phyloP scores from a whole-genome alignment of 208 protist genomes.

The Trypanosoma boissoni region DNA sequence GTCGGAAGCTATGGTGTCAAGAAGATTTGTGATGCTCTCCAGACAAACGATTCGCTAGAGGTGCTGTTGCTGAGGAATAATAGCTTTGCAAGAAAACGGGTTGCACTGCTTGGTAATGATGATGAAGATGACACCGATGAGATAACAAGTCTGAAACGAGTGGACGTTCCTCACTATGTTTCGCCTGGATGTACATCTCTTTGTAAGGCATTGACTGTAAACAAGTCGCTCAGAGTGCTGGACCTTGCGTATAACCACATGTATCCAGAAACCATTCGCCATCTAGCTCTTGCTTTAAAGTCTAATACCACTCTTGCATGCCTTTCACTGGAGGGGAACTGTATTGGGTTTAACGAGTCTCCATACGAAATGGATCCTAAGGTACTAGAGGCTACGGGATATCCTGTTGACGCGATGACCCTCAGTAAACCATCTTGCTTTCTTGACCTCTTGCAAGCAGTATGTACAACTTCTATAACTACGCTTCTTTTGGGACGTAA shows the following conservation, averaged over 20 bases:
- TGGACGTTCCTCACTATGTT: conserved; percentile 35
- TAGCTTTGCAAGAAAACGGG: conserved; percentile 38
- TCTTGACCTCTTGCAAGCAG: conserved; percentile 33
- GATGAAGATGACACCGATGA: conserved; percentile 26
- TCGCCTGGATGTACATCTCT: conserved; percentile 51
- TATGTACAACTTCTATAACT: conserved; percentile 31
- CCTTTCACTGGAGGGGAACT: conserved; percentile 71
- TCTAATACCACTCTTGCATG: conserved; percentile 43
- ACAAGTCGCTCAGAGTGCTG: conserved; percentile 47
- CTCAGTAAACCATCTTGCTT: conserved; percentile 37
- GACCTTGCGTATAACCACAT: conserved; percentile 74
- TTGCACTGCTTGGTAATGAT: conserved; percentile 8
- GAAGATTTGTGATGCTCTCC: conserved; percentile 43
- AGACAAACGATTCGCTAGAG: conserved; percentile 50
- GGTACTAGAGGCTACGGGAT: conserved; percentile 17
- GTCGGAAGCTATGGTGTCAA: conserved; percentile 54
- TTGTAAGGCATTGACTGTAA: conserved; percentile 35
- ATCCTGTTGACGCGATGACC: conserved; percentile 12
- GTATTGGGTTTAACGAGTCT: conserved; percentile 32
- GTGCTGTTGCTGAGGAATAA: conserved; percentile 73
- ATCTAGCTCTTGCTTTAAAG: conserved; percentile 35
- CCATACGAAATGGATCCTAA: conserved; percentile 21
- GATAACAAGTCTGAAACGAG: conserved; percentile 4
- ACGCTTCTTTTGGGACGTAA: conserved; percentile 67
- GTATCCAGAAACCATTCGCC: conserved; percentile 34